phyloP scores from a whole-genome alignment of 768 basidiomycete species.

The Candolleomyces aberdarensis region DNA sequence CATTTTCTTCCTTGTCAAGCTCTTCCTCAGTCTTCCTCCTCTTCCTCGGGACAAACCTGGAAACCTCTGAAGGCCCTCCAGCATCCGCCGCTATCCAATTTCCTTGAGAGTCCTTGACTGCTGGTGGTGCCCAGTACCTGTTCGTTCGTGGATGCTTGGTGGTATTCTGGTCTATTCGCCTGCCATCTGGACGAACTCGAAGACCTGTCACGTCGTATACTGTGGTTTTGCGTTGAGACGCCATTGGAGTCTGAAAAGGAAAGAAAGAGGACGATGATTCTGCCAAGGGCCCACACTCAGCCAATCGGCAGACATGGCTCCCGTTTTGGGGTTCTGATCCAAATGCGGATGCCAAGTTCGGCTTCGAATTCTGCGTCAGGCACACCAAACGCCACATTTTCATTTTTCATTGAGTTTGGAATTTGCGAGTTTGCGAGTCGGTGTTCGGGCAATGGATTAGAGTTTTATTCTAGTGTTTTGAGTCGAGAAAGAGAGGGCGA shows the following conservation, averaged over 20 bases:
- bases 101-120: constrained; percentile 45
- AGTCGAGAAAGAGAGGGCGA: too few relatives aligned
- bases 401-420: background rate
- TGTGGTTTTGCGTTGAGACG: constrained; percentile 41
- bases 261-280: too few relatives aligned
- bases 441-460: too few relatives aligned
- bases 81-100: constrained; percentile 71
- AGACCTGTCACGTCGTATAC: constrained; percentile 65
- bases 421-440: background rate
- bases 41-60: constrained; percentile 14
- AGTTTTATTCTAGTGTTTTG: too few relatives aligned
- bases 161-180: constrained; percentile 47
- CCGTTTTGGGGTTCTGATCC: background rate
- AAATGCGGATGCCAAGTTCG: background rate
- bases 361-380: background rate
- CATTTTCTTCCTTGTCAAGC: constrained; percentile 1
- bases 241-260: background rate
- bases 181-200: constrained; percentile 63
- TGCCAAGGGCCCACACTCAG: too few relatives aligned
- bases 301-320: background rate
- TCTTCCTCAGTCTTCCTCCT: constrained; percentile 5
- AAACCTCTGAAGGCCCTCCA: constrained; percentile 45
- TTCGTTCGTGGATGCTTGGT: constrained; percentile 30
- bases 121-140: constrained; percentile 24
- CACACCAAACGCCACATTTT: background rate